Conservation (phyloP, 345 rosid species). For the Hirschfeldia incana region DNA sequence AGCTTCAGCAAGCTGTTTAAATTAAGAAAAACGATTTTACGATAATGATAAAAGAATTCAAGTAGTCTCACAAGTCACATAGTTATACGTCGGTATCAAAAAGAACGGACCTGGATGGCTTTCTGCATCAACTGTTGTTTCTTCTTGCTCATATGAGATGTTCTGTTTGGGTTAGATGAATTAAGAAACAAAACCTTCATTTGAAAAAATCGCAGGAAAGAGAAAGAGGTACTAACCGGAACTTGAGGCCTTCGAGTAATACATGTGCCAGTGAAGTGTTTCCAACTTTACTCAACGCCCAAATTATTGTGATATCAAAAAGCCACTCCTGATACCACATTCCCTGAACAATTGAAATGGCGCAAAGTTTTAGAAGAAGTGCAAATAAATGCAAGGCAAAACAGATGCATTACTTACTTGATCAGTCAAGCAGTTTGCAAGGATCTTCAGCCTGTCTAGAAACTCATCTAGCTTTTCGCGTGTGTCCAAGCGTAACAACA, state of each 20-base stretch:
- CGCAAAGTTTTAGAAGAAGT: not conserved
- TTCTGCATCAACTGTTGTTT: conserved; percentile 64
- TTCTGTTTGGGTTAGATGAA: not conserved
- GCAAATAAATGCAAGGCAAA: not conserved
- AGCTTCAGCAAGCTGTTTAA: conserved; percentile 76
- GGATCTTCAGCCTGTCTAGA: conserved; percentile 49
- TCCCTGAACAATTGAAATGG: conserved; percentile 39
- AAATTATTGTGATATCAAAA: conserved; percentile 63
- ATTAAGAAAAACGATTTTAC: not conserved
- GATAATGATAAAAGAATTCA: not conserved
- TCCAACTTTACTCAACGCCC: conserved; percentile 70
- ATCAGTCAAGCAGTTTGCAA: conserved; percentile 51
- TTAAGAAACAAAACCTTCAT: not conserved
- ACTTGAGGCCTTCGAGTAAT: conserved; percentile 62
- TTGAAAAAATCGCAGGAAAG: not conserved
- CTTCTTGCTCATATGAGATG: conserved; percentile 33
- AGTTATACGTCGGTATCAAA: not conserved
- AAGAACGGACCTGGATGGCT: conserved; percentile 59
- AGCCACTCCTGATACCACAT: conserved; percentile 78
- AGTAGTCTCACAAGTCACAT: not conserved
- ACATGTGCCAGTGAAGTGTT: conserved; percentile 59
- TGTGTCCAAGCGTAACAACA: conserved; percentile 59
- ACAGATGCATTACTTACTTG: conserved; percentile 45
- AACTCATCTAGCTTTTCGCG: conserved; percentile 50
- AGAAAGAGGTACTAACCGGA: conserved; percentile 43